These are phyloP conservation scores for Tulasnella sp. DNA, from an alignment of 768 basidiomycete species.

Conservation along the genomic window DNA sequence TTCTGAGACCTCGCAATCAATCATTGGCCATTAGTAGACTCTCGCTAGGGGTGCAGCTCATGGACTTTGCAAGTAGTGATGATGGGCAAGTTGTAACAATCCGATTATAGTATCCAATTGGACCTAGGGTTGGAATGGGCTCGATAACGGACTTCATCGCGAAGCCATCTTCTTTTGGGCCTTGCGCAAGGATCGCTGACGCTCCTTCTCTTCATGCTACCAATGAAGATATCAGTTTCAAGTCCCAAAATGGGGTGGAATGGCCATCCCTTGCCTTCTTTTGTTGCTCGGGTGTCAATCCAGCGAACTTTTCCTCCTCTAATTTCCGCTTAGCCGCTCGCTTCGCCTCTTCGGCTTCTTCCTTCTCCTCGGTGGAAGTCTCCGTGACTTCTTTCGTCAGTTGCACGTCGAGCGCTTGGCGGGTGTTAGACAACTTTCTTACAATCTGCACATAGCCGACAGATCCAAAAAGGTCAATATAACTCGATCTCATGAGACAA, in stretches of 20 bases:
- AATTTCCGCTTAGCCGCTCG: slow-evolving; percentile 60
- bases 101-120: no score
- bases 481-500: no score
- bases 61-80: no score
- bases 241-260: background rate
- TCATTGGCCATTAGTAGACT: no score
- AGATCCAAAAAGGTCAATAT: no score
- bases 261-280: slow-evolving; percentile 46
- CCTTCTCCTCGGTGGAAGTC: slow-evolving; percentile 49
- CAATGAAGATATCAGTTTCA: background rate
- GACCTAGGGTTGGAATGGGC: no score
- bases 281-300: slow-evolving; percentile 69
- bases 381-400: slow-evolving; percentile 49
- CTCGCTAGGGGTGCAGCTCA: no score
- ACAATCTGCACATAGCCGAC: slow-evolving; percentile 37
- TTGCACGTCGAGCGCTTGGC: slow-evolving; percentile 60
- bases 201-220: slow-evolving; percentile 63
- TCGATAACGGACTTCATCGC: no score
- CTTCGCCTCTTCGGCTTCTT: slow-evolving; percentile 53
- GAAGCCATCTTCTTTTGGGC: slow-evolving; percentile 22
- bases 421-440: slow-evolving; percentile 57
- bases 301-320: slow-evolving; percentile 62
- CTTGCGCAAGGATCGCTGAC: slow-evolving; percentile 60
- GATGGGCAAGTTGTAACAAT: no score
- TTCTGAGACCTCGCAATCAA: no score